Percentiles rank a stretch among this genome's conserved stretches.
phyloP scores from a whole-genome alignment of 176 grass and related monocot genomes.

The Echinochloa phyllopogon region DNA sequence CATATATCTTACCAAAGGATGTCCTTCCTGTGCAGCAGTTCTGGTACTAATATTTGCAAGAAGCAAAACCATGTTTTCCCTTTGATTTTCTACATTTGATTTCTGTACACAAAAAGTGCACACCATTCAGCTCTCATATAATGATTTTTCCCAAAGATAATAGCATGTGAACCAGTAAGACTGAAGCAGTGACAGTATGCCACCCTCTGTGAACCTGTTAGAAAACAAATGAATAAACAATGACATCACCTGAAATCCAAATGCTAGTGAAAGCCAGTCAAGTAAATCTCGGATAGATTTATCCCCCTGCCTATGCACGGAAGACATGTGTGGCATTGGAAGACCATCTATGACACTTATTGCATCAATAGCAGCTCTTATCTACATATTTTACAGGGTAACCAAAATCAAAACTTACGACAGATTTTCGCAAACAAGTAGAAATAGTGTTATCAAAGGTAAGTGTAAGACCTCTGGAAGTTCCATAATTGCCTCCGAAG shows the following conservation, averaged over 20 bases:
- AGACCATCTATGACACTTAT: conserved; percentile 54
- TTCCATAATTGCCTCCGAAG: conserved; percentile 62
- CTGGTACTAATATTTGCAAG: conserved; percentile 73
- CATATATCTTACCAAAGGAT: conserved; percentile 55
- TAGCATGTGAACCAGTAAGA: conserved; percentile 21
- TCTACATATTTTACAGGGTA: conserved; percentile 47
- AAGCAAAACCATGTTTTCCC: conserved; percentile 73
- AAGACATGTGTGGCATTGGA: conserved; percentile 52
- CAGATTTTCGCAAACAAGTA: conserved; percentile 3
- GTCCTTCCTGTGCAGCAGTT: conserved; percentile 6
- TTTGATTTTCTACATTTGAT: conserved; percentile 81
- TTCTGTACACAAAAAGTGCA: conserved; percentile 42
- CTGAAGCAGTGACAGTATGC: background rate
- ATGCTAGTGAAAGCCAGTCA: conserved; percentile 73
- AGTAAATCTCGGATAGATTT: conserved; percentile 62
- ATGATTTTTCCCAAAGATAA: conserved; percentile 22
- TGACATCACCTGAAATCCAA: conserved; percentile 70
- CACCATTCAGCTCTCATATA: background rate
- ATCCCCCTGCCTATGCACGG: conserved; percentile 25
- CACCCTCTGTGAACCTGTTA: background rate
- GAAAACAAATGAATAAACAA: conserved; percentile 21
- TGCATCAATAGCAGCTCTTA: conserved; percentile 55
- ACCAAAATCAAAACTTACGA: conserved; percentile 19
- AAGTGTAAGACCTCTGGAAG: conserved; percentile 48
- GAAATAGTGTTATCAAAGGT: conserved; percentile 18